These are phyloP conservation scores for Rhododendron henanense DNA, from an alignment of 148 eudicot genomes.

Conservation along the genomic window DNA sequence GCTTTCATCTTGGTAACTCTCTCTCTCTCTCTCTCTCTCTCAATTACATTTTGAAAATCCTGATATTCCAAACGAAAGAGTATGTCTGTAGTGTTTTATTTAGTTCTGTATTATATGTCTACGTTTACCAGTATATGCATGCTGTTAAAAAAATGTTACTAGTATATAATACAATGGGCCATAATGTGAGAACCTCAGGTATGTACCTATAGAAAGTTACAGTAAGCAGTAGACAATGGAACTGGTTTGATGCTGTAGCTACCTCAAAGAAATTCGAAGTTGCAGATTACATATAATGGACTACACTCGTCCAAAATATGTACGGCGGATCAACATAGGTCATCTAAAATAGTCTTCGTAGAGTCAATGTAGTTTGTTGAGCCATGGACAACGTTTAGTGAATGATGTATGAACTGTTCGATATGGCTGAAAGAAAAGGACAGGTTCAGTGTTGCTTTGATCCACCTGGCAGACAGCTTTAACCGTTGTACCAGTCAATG, in stretches of 20 bases:
- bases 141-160: background rate
- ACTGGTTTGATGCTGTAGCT: background rate
- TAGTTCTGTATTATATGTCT: background rate
- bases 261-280: background rate
- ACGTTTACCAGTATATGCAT: background rate
- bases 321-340: background rate
- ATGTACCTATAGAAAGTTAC: background rate
- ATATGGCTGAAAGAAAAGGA: background rate
- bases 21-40: background rate
- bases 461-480: background rate
- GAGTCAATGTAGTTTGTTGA: background rate
- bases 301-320: background rate
- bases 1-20: conserved; percentile 78
- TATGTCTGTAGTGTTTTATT: background rate
- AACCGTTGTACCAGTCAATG: background rate
- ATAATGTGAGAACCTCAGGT: background rate
- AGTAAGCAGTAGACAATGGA: background rate
- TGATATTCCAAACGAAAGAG: background rate
- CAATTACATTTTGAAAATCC: background rate
- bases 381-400: background rate
- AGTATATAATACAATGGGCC: background rate
- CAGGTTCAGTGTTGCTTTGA: background rate
- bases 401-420: background rate
- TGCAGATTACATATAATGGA: background rate
- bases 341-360: background rate